Conservation (phyloP, 257 asterid species). For the Primulina eburnea region DNA sequence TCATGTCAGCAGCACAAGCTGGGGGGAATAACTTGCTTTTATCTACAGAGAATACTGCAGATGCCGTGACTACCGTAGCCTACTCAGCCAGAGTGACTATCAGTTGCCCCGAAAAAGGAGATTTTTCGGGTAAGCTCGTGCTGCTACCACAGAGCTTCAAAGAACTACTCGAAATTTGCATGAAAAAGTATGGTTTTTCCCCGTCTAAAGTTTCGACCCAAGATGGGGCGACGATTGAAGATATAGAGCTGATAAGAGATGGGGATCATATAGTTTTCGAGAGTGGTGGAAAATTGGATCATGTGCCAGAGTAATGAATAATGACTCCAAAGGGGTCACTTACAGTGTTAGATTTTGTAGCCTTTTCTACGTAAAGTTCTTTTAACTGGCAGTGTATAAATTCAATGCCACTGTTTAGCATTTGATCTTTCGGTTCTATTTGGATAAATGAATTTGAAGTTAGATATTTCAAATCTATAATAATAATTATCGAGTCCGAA, state of each 20-base stretch:
- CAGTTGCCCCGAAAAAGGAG: slow-evolving; percentile 73
- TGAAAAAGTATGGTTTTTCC: slow-evolving; percentile 45
- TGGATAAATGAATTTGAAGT: too few species aligned
- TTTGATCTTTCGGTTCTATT: too few species aligned
- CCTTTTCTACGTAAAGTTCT: too few species aligned
- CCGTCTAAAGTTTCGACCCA: slow-evolving; percentile 40
- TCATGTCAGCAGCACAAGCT: slow-evolving; percentile 63
- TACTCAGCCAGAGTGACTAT: slow-evolving; percentile 53
- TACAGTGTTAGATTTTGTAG: too few species aligned
- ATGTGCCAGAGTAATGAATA: background rate
- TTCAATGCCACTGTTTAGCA: background rate
- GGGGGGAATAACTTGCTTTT: slow-evolving; percentile 35
- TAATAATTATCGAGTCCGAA: too few species aligned
- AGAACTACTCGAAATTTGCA: slow-evolving; percentile 48
- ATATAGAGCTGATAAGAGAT: slow-evolving; percentile 65
- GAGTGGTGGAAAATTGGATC: slow-evolving; percentile 22
- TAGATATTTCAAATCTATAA: too few species aligned
- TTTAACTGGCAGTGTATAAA: background rate
- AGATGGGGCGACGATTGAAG: slow-evolving; percentile 67
- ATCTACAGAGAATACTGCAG: slow-evolving; percentile 24
- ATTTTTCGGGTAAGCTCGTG: slow-evolving; percentile 51
- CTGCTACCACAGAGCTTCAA: slow-evolving; percentile 57
- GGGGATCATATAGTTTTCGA: slow-evolving; percentile 62
- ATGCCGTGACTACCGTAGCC: slow-evolving; percentile 11
- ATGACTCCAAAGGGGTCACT: background rate